These are phyloP conservation scores for Dentipellis sp. DNA, from an alignment of 768 basidiomycete genomes.

Conservation along the genomic window DNA sequence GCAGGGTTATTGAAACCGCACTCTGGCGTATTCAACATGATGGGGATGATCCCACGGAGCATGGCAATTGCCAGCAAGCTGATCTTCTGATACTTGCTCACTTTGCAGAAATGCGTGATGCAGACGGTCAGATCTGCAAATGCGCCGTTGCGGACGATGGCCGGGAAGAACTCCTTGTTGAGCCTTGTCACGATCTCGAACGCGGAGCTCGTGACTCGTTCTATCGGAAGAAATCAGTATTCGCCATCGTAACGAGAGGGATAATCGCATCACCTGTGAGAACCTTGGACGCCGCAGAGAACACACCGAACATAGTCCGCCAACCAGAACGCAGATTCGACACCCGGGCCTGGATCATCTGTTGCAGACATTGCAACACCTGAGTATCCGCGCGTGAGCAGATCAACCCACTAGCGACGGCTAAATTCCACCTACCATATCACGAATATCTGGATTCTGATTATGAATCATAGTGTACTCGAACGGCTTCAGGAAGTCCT, in stretches of 20 bases:
- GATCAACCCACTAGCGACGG: no score
- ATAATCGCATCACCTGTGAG: conserved; percentile 52
- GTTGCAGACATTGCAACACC: conserved; percentile 96
- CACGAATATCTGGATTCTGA: conserved; percentile 88
- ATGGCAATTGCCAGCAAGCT: conserved; percentile 93
- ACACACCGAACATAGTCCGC: conserved; percentile 99
- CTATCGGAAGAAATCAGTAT: conserved; percentile 28
- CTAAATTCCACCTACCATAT: conserved; percentile 56
- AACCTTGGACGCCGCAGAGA: conserved; percentile 92
- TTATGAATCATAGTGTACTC: conserved; percentile 98
- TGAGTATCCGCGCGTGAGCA: conserved; percentile 19
- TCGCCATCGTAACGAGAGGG: neutral
- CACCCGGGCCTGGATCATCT: conserved; percentile 95
- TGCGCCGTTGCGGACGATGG: conserved; percentile 89
- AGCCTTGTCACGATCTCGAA: conserved; percentile 93
- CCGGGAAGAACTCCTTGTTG: conserved; percentile 82
- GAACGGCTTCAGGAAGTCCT: conserved; percentile 97
- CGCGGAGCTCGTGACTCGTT: conserved; percentile 85
- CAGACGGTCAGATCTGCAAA: conserved; percentile 96
- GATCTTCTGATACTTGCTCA: conserved; percentile 98
- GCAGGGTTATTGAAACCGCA: conserved; percentile 33
- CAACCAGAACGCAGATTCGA: conserved; percentile 96
- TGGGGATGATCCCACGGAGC: conserved; percentile 86
- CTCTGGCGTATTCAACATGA: conserved; percentile 82
- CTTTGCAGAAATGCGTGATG: conserved; percentile 98